These are phyloP conservation scores for Miscanthus lutarioriparius DNA, from an alignment of 176 grass and related monocot genomes.

Conservation along the genomic window DNA sequence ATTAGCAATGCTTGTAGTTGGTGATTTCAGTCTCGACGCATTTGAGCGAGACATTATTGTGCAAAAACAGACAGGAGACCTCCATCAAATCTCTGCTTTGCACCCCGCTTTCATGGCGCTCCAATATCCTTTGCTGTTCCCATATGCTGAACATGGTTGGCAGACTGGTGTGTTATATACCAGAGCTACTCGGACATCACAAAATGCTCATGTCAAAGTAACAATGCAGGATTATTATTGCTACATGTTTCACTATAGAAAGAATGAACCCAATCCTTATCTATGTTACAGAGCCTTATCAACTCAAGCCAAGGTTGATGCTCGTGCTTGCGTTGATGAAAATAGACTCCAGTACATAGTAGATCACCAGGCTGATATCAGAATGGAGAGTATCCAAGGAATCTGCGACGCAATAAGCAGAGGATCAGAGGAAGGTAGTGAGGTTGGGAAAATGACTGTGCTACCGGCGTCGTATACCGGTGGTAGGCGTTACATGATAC, in stretches of 20 bases:
- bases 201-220: background rate
- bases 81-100: too few species aligned
- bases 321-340: background rate
- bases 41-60: too few species aligned
- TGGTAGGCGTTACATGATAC: background rate
- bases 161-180: background rate
- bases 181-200: accelerated
- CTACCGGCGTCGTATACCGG: background rate
- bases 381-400: background rate
- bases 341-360: background rate
- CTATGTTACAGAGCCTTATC: too few species aligned
- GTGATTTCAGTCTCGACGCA: too few species aligned
- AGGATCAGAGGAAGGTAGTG: background rate
- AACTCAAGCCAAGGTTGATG: too few species aligned
- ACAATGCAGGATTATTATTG: background rate
- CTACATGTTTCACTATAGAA: too few species aligned
- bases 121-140: background rate
- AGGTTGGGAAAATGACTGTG: background rate
- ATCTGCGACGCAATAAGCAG: too few species aligned
- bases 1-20: too few species aligned
- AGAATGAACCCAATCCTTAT: too few species aligned
- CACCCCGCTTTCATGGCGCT: background rate
- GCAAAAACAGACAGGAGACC: too few species aligned
- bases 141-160: background rate
- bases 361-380: background rate